Evolutionary conservation across 176 grass and related monocot species (phyloP).

Genomic region (Panicum miliaceum): DNA sequence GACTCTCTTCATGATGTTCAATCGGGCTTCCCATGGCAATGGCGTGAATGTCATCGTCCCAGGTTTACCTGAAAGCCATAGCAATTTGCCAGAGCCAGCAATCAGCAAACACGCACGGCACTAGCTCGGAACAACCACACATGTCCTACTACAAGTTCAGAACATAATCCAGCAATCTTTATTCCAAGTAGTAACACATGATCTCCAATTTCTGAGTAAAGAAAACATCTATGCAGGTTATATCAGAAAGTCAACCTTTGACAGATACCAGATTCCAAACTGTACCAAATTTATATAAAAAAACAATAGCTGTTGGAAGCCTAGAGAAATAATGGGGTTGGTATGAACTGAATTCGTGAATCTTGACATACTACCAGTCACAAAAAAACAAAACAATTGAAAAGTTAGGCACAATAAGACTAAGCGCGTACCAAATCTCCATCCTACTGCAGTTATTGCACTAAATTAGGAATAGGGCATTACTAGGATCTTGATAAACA

Average conservation of each 20-base stretch:
- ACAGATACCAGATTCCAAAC: neutral
- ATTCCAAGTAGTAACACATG: neutral
- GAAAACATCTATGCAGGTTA: neutral
- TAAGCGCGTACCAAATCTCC: neutral
- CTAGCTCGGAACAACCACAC: slow-evolving; percentile 13
- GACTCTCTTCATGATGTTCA: slow-evolving; percentile 87
- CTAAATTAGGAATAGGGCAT: slow-evolving; percentile 4
- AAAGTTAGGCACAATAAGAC: neutral
- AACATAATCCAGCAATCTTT: slow-evolving; percentile 13
- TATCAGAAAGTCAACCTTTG: slow-evolving; percentile 29
- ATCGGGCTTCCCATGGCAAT: slow-evolving; percentile 65
- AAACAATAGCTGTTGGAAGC: neutral
- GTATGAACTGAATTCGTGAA: neutral
- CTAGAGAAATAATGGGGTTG: neutral
- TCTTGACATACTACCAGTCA: neutral
- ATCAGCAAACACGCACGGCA: slow-evolving; percentile 16
- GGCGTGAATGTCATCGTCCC: slow-evolving; percentile 60
- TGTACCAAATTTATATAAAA: slow-evolving; percentile 2
- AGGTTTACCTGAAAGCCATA: slow-evolving; percentile 62
- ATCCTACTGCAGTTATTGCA: slow-evolving; percentile 9
- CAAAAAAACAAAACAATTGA: neutral
- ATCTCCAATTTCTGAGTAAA: slow-evolving; percentile 4
- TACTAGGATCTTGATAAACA: neutral
- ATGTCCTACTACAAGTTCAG: neutral
- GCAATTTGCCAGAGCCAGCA: slow-evolving; percentile 3